Conservation (phyloP, 257 asterid species). For the Solanum chmielewskii region DNA sequence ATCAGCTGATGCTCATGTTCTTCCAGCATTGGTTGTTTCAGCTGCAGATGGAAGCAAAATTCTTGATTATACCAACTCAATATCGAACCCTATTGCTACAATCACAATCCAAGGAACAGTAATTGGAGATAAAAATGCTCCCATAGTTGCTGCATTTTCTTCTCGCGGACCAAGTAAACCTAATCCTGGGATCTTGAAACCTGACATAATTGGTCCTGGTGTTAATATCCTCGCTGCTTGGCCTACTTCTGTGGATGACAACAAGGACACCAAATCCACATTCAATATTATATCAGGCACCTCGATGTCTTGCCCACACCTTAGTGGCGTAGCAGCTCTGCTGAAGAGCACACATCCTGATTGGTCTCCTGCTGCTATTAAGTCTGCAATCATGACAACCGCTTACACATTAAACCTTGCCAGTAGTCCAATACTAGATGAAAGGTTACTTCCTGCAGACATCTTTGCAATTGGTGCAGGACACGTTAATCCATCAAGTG, state of each 20-base stretch:
- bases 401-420: conserved; percentile 21
- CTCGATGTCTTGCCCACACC: conserved; percentile 49
- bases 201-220: conserved; percentile 56
- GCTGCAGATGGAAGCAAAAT: conserved; percentile 2
- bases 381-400: conserved; percentile 50
- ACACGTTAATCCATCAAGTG: conserved; percentile 32
- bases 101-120: conserved; percentile 30
- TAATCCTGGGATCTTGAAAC: conserved; percentile 47
- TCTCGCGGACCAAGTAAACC: conserved; percentile 28
- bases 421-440: conserved; percentile 16
- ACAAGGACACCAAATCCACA: conserved; percentile 4
- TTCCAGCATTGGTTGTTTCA: conserved; percentile 16
- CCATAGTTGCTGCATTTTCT: conserved; percentile 30
- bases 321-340: conserved; percentile 32
- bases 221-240: conserved; percentile 43
- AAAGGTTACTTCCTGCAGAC: conserved; percentile 12
- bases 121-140: conserved; percentile 29
- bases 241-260: conserved; percentile 20
- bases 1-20: conserved; percentile 7
- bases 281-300: conserved; percentile 42
- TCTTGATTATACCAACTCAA: conserved; percentile 13
- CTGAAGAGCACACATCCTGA: conserved; percentile 28
- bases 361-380: conserved; percentile 40
- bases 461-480: conserved; percentile 34
- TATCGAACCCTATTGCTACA: conserved; percentile 9